Evolutionary conservation across 192 early-diverging fungal species (phyloP).

Genomic region (Gonapodya sp.): DNA sequence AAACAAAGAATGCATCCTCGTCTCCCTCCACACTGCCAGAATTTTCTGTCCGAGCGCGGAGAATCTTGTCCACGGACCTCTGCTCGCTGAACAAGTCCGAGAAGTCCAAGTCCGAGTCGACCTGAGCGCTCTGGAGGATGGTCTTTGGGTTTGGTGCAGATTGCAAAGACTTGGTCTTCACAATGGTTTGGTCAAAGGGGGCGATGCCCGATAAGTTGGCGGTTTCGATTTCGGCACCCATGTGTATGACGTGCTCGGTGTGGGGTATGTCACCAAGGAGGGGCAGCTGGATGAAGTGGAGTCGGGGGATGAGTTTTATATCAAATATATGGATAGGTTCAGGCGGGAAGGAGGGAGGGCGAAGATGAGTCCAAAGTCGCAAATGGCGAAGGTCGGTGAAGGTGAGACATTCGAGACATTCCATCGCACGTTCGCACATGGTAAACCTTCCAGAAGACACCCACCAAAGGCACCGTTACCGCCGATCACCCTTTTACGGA

Average conservation of each 20-base stretch:
- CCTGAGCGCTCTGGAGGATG: neutral
- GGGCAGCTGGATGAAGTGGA: neutral
- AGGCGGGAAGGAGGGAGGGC: neutral
- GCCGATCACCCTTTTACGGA: neutral
- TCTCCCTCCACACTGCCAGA: neutral
- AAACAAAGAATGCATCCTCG: constrained; percentile 90
- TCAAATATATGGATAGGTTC: no score
- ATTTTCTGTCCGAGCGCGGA: neutral
- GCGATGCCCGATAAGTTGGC: neutral
- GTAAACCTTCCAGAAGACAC: neutral
- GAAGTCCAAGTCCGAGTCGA: neutral
- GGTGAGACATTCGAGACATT: no score
- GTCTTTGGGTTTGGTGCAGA: neutral
- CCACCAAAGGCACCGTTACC: neutral
- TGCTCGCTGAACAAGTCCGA: neutral
- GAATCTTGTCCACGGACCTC: neutral
- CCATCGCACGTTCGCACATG: no score
- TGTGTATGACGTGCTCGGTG: no score
- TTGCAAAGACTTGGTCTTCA: neutral
- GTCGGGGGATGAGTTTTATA: no score
- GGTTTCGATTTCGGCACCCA: no score
- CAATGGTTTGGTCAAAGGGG: no score
- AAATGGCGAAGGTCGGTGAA: neutral
- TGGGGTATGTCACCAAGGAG: no score
- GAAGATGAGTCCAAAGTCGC: neutral